Conservation (phyloP, 2,329 filamentous ascomycete species). For the Apiospora rasikravindrae region DNA sequence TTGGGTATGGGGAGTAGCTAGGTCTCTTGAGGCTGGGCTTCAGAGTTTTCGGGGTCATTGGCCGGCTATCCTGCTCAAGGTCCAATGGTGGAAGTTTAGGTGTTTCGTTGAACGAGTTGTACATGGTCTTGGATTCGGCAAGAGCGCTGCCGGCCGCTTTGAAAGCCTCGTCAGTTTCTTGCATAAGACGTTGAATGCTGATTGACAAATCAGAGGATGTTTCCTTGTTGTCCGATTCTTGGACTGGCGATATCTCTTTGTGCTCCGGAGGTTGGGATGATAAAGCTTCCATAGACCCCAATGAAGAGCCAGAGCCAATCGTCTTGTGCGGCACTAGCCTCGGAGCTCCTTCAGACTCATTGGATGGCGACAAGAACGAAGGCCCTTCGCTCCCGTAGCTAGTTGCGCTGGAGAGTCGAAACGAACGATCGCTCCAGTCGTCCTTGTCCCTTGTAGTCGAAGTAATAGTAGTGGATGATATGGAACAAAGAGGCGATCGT, state of each 20-base stretch:
- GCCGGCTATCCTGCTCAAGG: not conserved
- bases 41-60: not conserved
- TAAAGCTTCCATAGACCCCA: conserved; percentile 38
- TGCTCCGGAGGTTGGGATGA: conserved; percentile 32
- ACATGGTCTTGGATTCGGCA: conserved; percentile 41
- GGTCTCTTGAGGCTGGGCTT: conserved; percentile 21
- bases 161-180: conserved; percentile 57
- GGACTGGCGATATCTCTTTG: conserved; percentile 31
- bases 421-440: conserved; percentile 32
- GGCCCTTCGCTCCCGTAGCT: conserved; percentile 34
- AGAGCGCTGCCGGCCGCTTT: conserved; percentile 49
- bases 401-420: conserved; percentile 33
- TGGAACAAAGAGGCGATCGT: conserved; percentile 43
- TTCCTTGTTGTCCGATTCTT: conserved; percentile 27
- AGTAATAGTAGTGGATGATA: conserved; percentile 25
- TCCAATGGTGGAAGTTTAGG: conserved; percentile 36
- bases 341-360: conserved; percentile 27
- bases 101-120: conserved; percentile 34
- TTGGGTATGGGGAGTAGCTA: conserved; percentile 30
- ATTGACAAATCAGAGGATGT: conserved; percentile 40
- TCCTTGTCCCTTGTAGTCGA: conserved; percentile 29
- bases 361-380: conserved; percentile 28
- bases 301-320: conserved; percentile 28
- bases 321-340: conserved; percentile 24
- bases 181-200: conserved; percentile 51